Base-by-base conservation (phyloP, 345 rosid genomes). In the Erysimum cheiranthoides region DNA sequence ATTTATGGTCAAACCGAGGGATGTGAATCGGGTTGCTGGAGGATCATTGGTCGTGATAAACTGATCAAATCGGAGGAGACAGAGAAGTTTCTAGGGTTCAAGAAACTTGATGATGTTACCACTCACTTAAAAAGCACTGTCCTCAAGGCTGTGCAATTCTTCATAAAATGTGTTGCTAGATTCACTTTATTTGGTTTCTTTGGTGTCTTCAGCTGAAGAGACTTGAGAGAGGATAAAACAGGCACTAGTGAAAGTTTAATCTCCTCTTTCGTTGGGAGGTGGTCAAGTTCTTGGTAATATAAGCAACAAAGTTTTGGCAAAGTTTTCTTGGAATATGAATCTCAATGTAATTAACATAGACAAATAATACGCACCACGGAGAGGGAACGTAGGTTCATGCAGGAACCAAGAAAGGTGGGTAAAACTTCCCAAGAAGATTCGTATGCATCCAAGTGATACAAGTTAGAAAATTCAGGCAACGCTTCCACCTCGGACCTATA, bases 71-170 rank as follows among this genome's bases (percentile, higher is more conserved):
- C 40, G 0, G 8, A 49, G 6, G 3, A 16, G 30, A 45, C 28
- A 0, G 27, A 51, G 9, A 58, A 74, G 57, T 1, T 67, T 74
- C 52, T 67, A 74, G 78, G n/a, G n/a, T n/a, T n/a, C n/a, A n/a
- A n/a, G n/a, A n/a, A n/a, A n/a, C 51, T 46, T 46, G 51, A 46
- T 16, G 51, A 46, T 46, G 25, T 47, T 47, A 47, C 52, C 2
- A 5, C 52, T 2, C 10, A 47, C 10, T 17, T 47, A 47, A 8
- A 31, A 17, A 47, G 2, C 4, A 47, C 3, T 47, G 3, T 47
- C 27, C 0, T 47, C 52, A 47, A 17, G 52, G 5, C 25, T 7
- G 5, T 1, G 17, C 25, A 47, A 1, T 47, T 47, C 2, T 47
- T 17, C 27, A 2, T 7, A 16, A 47, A 47, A 47, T 47, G 17